These are phyloP conservation scores for Tephrocybe rancida DNA, from an alignment of 768 basidiomycete species.

Conservation along the genomic window DNA sequence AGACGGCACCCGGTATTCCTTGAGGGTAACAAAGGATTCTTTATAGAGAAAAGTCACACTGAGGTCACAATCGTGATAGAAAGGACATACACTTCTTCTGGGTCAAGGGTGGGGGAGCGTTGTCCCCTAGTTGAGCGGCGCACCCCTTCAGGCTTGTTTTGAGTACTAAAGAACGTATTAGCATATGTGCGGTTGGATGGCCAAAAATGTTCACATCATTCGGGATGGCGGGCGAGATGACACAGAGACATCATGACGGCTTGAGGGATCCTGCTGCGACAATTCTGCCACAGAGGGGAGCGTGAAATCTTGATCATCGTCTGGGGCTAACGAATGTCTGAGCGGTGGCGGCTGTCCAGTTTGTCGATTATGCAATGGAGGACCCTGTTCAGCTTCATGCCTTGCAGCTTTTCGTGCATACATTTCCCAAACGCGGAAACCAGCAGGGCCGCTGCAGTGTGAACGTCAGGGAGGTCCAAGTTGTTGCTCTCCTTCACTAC, in stretches of 20 bases:
- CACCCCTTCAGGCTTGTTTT: conserved; percentile 2
- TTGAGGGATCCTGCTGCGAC: conserved; percentile 2
- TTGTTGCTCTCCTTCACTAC: background rate
- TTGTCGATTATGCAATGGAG: background rate
- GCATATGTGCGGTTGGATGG: background rate
- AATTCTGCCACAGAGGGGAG: conserved; percentile 10
- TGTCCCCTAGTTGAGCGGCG: conserved; percentile 21
- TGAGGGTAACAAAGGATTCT: conserved; percentile 83
- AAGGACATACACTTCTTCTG: conserved; percentile 65
- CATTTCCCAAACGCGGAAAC: conserved; percentile 8
- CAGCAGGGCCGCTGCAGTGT: conserved; percentile 3
- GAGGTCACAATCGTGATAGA: background rate
- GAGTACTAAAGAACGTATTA: background rate
- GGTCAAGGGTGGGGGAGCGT: conserved; percentile 35
- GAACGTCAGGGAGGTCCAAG: background rate
- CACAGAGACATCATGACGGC: background rate
- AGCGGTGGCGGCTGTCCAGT: background rate
- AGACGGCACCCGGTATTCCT: conserved; percentile 71
- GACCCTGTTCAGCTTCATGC: background rate
- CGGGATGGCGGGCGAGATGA: conserved; percentile 11
- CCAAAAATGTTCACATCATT: conserved; percentile 1
- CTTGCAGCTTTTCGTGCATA: background rate
- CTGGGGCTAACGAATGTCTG: conserved; percentile 7
- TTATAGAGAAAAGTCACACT: background rate
- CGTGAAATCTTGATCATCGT: conserved; percentile 7